Evolutionary conservation across 805 yeast genomes (phyloP).

Genomic region (Zygoascus biomembranicola): DNA sequence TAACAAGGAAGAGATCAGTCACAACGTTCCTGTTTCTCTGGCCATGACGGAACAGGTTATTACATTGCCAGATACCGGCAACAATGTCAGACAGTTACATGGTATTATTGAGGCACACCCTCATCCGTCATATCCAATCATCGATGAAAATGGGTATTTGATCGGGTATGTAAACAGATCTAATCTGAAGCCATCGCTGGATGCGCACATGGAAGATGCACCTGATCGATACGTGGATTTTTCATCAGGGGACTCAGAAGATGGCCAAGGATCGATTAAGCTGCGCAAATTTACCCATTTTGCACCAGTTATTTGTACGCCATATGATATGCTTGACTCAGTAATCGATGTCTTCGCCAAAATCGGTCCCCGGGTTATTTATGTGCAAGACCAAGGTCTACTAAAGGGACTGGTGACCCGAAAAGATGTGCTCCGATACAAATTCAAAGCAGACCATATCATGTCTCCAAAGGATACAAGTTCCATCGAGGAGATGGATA

Average conservation of each 20-base stretch:
- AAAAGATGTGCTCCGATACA: constrained; percentile 65
- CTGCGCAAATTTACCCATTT: background rate
- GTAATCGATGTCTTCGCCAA: constrained; percentile 63
- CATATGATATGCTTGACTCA: constrained; percentile 48
- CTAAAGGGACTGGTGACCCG: constrained; percentile 68
- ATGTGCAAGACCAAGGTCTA: constrained; percentile 48
- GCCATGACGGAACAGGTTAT: constrained; percentile 43
- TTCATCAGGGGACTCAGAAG: background rate
- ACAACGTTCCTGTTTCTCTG: constrained; percentile 43
- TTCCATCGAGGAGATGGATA: constrained; percentile 16
- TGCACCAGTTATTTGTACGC: constrained; percentile 48
- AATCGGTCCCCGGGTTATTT: constrained; percentile 69
- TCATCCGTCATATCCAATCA: constrained; percentile 31
- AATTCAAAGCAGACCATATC: constrained; percentile 13
- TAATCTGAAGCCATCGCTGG: constrained; percentile 20
- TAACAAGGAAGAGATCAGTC: constrained; percentile 59
- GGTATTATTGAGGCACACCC: constrained; percentile 12
- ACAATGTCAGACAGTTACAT: constrained; percentile 18
- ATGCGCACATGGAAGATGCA: constrained; percentile 1
- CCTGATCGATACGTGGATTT: constrained; percentile 7
- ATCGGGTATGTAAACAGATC: constrained; percentile 27
- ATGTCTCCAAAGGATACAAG: constrained; percentile 7
- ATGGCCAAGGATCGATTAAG: background rate
- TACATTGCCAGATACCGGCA: constrained; percentile 14
- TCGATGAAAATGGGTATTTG: constrained; percentile 24